Base-by-base conservation (phyloP, 345 rosid genomes). In the Pugionium cornutum region DNA sequence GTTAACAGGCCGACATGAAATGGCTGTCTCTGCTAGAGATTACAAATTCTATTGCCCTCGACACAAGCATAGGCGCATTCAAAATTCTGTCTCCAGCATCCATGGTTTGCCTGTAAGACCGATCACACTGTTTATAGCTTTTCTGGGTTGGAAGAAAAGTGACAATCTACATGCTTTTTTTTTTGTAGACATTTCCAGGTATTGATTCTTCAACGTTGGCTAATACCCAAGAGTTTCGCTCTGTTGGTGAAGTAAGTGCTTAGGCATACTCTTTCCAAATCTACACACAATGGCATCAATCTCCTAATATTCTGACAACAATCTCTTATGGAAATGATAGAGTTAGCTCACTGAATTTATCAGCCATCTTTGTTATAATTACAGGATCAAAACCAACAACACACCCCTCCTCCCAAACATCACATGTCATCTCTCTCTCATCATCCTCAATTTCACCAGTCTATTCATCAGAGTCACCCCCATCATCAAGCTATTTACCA, bases 41-140 rank as follows among this genome's bases (percentile, higher is more conserved):
- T 89, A 86, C 68, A 89, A 89, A 74, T 92, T 86, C 64, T 89
- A 92, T 70, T 82, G 90, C 72, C 97, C 98, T 27, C 79, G 98
- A 79, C 98, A 86, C 78, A 92, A 92, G 76, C 85, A 78, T 41
- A 80, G 94, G 69, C 94, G 92, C 60, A 32, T 64, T 43, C 77
- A 85, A 52, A 86, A 65, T 37, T 75, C 86, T 10, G 69, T 67
- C n/a, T 76, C 91, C 54, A 79, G 62, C 55, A 77, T 88, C 47
- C 69, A 87, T 73, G 72, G 77, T 51, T 79, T 89, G 74, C 79
- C 88, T 58, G 97, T 92, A 81, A 87, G 88, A 44, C 27, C 36
- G 37, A 36, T 66, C 51, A 58, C 29, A 11, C 11, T 31, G 26
- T 10, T 29, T 18, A 18, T 18, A 18, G 18, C 18, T 52, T 28